These are phyloP conservation scores for Plasmopara viticola DNA, from an alignment of 352 stramenopile genomes.

Conservation along the genomic window DNA sequence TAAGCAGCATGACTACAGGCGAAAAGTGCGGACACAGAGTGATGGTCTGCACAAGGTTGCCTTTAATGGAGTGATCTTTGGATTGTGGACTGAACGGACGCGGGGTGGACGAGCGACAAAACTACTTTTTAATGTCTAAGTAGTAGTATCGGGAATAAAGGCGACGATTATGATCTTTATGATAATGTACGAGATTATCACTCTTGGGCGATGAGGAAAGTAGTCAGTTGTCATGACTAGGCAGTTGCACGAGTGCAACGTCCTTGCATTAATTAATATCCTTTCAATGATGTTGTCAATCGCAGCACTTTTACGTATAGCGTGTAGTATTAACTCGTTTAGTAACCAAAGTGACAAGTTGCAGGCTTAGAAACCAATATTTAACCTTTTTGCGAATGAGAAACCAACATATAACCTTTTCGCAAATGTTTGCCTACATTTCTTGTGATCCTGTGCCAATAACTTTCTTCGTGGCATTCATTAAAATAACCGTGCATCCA, in stretches of 20 bases:
- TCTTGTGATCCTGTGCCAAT: too few species aligned
- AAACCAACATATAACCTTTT: too few species aligned
- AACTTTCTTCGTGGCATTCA: too few species aligned
- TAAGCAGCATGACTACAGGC: conserved; percentile 40
- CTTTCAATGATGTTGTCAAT: background rate
- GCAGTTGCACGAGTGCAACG: too few species aligned
- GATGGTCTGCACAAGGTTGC: conserved; percentile 7
- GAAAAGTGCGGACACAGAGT: conserved; percentile 7
- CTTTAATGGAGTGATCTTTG: conserved; percentile 1
- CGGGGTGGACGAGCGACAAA: background rate
- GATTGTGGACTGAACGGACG: conserved; percentile 19
- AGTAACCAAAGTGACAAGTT: too few species aligned
- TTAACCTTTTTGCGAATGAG: too few species aligned
- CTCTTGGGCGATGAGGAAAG: background rate
- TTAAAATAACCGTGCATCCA: too few species aligned
- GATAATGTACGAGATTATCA: too few species aligned
- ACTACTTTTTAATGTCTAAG: background rate
- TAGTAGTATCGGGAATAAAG: background rate
- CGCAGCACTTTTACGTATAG: background rate
- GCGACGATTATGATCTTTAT: background rate
- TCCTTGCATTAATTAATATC: too few species aligned
- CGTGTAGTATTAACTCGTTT: background rate
- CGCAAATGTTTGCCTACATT: too few species aligned
- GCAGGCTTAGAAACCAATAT: too few species aligned
- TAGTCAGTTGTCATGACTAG: background rate